Evolutionary conservation across 1,284 basidiomycete species (phyloP).

Genomic region (Heterobasidion parviporum): DNA sequence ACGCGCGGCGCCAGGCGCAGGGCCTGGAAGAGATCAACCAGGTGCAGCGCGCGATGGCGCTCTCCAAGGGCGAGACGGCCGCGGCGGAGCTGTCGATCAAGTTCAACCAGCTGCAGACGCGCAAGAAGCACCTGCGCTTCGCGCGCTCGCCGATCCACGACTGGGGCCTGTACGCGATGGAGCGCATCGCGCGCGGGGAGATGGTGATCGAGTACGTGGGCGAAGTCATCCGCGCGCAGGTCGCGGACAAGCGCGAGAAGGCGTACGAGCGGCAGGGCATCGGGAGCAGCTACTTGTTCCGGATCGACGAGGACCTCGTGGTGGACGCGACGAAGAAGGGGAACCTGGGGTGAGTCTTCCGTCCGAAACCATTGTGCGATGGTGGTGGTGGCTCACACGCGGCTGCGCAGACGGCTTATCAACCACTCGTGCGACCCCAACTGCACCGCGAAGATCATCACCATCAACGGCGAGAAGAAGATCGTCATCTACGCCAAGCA

Average conservation of each 20-base stretch:
- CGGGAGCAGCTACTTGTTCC: slow-evolving; percentile 90
- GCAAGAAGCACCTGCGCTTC: slow-evolving; percentile 98
- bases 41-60: slow-evolving; percentile 64
- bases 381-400: background rate
- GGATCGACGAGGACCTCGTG: slow-evolving; percentile 87
- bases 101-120: slow-evolving; percentile 96
- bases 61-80: slow-evolving; percentile 66
- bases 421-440: slow-evolving; percentile 98
- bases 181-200: slow-evolving; percentile 88
- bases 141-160: slow-evolving; percentile 96
- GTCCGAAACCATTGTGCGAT: slow-evolving; percentile 3
- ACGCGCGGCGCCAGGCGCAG: slow-evolving; percentile 86
- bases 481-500: slow-evolving; percentile 99
- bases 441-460: slow-evolving; percentile 97
- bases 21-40: slow-evolving; percentile 95
- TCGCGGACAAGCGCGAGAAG: slow-evolving; percentile 96
- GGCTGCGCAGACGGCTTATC: slow-evolving; percentile 67
- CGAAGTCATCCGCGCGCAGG: slow-evolving; percentile 90
- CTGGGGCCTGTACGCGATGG: slow-evolving; percentile 96
- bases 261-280: slow-evolving; percentile 94
- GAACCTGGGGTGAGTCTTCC: slow-evolving; percentile 77
- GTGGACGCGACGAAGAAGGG: slow-evolving; percentile 99
- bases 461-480: slow-evolving; percentile 96
- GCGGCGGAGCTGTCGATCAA: slow-evolving; percentile 72
- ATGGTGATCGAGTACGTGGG: slow-evolving; percentile 99